These are phyloP conservation scores for Leucoagaricus sp. DNA, from an alignment of 1,284 basidiomycete species.

Conservation along the genomic window DNA sequence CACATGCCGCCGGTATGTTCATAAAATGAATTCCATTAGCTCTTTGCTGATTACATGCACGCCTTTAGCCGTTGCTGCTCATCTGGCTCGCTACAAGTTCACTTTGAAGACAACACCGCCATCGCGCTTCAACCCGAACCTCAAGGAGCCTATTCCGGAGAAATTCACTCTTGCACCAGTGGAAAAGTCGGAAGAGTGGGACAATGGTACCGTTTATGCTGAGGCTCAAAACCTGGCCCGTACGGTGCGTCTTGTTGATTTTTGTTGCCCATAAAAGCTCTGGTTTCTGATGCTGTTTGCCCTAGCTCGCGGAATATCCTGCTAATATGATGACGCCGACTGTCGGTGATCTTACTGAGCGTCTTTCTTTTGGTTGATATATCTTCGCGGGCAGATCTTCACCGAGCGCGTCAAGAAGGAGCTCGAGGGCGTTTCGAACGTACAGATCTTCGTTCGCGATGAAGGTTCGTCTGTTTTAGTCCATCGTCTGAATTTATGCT, in stretches of 20 bases:
- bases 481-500: neutral
- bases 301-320: conserved; percentile 79
- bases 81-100: conserved; percentile 75
- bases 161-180: conserved; percentile 50
- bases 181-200: conserved; percentile 59
- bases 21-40: neutral
- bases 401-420: conserved; percentile 70
- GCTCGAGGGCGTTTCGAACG: conserved; percentile 69
- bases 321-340: conserved; percentile 85
- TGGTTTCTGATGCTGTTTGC: neutral
- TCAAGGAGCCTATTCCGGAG: conserved; percentile 46
- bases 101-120: conserved; percentile 72
- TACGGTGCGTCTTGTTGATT: conserved; percentile 54
- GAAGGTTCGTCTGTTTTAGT: conserved; percentile 53
- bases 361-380: neutral
- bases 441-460: conserved; percentile 74
- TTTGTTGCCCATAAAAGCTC: neutral
- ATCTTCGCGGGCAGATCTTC: conserved; percentile 50
- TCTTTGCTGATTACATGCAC: conserved; percentile 7
- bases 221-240: conserved; percentile 84
- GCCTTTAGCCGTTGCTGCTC: conserved; percentile 71
- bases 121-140: conserved; percentile 58
- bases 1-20: conserved; percentile 69
- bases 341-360: conserved; percentile 33
- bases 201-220: conserved; percentile 71